phyloP scores from a whole-genome alignment of 1,284 basidiomycete genomes.

The Ustilago tritici region DNA sequence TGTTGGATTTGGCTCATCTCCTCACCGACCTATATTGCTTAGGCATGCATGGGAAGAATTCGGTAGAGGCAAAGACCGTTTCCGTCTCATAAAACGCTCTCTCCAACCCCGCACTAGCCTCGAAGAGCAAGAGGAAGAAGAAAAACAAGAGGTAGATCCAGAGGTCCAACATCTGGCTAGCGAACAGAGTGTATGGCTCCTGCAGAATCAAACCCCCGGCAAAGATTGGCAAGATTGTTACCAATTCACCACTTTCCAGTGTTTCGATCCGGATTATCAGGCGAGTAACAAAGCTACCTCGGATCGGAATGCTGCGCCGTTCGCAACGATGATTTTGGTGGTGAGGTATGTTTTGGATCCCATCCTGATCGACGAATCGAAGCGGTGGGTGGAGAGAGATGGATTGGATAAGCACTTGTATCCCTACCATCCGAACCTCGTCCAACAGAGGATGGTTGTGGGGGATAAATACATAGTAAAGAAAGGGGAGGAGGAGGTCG shows the following conservation, averaged over 20 bases:
- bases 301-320: constrained; percentile 11
- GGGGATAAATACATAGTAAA: constrained; percentile 26
- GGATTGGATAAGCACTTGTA: constrained; percentile 23
- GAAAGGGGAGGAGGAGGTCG: constrained; percentile 3
- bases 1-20: too few species aligned
- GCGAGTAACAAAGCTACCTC: constrained; percentile 21
- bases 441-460: constrained; percentile 40
- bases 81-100: constrained; percentile 8
- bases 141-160: too few species aligned
- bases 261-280: constrained; percentile 26
- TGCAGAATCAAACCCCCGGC: constrained; percentile 24
- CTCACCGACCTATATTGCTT: too few species aligned
- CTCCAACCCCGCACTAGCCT: constrained; percentile 22
- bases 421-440: constrained; percentile 35
- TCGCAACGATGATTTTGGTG: constrained; percentile 34
- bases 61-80: constrained; percentile 15
- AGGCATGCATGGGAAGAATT: too few species aligned
- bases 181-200: constrained; percentile 22
- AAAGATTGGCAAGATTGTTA: constrained; percentile 39
- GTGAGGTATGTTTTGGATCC: constrained; percentile 15
- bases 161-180: background rate
- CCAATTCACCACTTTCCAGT: constrained; percentile 22
- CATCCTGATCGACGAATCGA: background rate
- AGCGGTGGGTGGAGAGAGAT: constrained; percentile 5
- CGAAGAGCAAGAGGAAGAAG: background rate